These are phyloP conservation scores for Cytospora chrysosperma DNA, from an alignment of 2,329 filamentous ascomycete species.

Conservation along the genomic window DNA sequence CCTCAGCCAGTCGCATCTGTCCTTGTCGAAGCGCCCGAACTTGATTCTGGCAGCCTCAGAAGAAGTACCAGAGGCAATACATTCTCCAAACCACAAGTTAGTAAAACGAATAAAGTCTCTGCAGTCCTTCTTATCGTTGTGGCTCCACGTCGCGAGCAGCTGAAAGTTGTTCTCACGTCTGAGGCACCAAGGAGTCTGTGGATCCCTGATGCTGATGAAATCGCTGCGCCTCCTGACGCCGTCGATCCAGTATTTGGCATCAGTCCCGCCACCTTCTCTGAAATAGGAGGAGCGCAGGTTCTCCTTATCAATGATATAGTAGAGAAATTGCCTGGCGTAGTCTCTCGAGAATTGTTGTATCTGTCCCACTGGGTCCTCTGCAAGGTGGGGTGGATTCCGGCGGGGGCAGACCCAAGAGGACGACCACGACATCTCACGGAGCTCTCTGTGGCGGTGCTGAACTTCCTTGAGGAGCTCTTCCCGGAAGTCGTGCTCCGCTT, in stretches of 20 bases:
- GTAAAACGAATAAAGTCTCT: neutral
- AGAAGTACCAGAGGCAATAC: neutral
- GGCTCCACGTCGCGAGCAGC: neutral
- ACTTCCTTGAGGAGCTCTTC: too few relatives aligned
- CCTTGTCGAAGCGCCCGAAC: neutral
- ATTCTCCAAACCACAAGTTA: neutral
- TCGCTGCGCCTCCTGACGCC: neutral
- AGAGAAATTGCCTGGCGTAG: too few relatives aligned
- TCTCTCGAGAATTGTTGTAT: too few relatives aligned
- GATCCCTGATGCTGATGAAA: neutral
- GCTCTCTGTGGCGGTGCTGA: too few relatives aligned
- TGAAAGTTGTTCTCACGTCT: neutral
- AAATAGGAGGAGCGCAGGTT: too few relatives aligned
- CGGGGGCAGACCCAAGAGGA: too few relatives aligned
- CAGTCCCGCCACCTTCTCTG: too few relatives aligned
- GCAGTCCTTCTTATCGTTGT: neutral
- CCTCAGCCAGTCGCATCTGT: neutral
- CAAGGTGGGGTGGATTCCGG: too few relatives aligned
- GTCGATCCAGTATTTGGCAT: neutral
- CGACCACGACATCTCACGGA: too few relatives aligned
- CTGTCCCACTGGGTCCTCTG: too few relatives aligned
- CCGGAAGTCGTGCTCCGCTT: too few relatives aligned
- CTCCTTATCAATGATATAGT: too few relatives aligned
- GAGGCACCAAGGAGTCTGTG: neutral
- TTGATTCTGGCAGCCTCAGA: neutral